A percentile compares a stretch with the other conserved stretches of the same genome.
These are phyloP conservation scores for Malus hybrid DNA, from an alignment of 331 rosid genomes.

Conservation along the genomic window DNA sequence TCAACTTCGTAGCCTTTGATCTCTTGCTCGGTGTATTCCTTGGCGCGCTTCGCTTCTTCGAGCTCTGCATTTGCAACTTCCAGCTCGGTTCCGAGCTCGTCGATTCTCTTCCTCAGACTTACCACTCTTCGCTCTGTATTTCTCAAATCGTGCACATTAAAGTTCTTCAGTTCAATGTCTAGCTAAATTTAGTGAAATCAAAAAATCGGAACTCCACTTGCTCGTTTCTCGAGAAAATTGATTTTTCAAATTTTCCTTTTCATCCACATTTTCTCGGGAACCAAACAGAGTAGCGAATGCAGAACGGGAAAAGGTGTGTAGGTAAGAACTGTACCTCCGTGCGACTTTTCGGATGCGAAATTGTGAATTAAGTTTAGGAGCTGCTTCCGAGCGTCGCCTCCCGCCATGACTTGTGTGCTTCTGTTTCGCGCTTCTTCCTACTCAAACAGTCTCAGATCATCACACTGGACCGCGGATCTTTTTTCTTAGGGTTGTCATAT, in stretches of 20 bases:
- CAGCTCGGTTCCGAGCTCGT: conserved; percentile 42
- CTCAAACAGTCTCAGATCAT: neutral
- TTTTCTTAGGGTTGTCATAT: too few relatives aligned
- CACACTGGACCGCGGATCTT: neutral
- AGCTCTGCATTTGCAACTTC: conserved; percentile 44
- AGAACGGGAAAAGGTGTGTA: neutral
- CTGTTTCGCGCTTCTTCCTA: conserved; percentile 13
- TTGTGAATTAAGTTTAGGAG: conserved; percentile 52
- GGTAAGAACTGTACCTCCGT: conserved; percentile 43
- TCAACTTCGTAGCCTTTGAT: conserved; percentile 49
- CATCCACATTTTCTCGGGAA: conserved; percentile 15
- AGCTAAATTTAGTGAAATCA: neutral
- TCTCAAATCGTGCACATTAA: neutral
- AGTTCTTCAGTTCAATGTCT: neutral
- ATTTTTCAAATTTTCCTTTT: neutral
- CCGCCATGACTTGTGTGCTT: conserved; percentile 30
- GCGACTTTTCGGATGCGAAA: conserved; percentile 54
- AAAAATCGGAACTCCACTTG: neutral
- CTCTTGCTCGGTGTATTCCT: conserved; percentile 66
- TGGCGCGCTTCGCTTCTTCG: conserved; percentile 59
- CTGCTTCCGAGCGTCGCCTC: conserved; percentile 51
- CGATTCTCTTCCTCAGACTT: conserved; percentile 50
- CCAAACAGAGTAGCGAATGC: neutral
- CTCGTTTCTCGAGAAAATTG: neutral
- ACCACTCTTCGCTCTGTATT: conserved; percentile 63